These are phyloP conservation scores for Pterulicium gracile DNA, from an alignment of 1,284 basidiomycete species.

Conservation along the genomic window DNA sequence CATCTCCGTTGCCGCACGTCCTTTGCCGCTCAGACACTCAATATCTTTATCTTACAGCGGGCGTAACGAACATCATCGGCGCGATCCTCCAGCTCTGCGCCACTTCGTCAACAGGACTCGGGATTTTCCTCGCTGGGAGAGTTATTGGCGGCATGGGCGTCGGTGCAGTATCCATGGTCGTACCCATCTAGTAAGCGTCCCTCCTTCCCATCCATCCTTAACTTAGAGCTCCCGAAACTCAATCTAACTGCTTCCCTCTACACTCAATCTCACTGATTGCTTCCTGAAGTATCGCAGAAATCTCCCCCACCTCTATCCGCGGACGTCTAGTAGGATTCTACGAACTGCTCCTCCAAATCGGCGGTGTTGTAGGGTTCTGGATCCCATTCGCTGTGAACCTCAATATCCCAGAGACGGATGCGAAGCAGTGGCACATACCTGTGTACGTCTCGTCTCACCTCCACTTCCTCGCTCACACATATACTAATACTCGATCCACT, in stretches of 20 bases:
- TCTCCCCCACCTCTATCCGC: slow-evolving; percentile 3
- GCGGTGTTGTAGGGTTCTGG: slow-evolving; percentile 6
- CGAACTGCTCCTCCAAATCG: slow-evolving; percentile 6
- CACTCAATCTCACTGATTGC: too few relatives aligned
- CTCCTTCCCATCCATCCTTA: neutral
- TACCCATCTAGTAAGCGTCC: neutral
- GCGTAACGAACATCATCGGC: neutral
- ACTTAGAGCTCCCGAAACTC: too few relatives aligned
- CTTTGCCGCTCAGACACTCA: too few relatives aligned
- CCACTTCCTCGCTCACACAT: neutral
- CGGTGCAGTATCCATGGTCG: neutral
- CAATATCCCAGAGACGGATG: neutral
- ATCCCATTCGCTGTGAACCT: neutral
- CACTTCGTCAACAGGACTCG: neutral
- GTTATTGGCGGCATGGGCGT: neutral
- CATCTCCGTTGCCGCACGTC: too few relatives aligned
- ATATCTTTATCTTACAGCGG: neutral
- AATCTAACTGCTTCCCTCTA: too few relatives aligned
- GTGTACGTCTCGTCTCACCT: neutral
- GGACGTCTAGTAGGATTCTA: slow-evolving; percentile 6
- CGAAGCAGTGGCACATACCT: slow-evolving; percentile 4
- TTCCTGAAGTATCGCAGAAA: neutral
- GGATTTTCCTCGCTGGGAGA: neutral
- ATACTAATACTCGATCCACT: neutral
- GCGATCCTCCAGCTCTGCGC: neutral